Evolutionary conservation across 164 flowering plant species (phyloP), one percentile per base, ranked within the genome.

Genomic region (Tetracentron sinense): DNA sequence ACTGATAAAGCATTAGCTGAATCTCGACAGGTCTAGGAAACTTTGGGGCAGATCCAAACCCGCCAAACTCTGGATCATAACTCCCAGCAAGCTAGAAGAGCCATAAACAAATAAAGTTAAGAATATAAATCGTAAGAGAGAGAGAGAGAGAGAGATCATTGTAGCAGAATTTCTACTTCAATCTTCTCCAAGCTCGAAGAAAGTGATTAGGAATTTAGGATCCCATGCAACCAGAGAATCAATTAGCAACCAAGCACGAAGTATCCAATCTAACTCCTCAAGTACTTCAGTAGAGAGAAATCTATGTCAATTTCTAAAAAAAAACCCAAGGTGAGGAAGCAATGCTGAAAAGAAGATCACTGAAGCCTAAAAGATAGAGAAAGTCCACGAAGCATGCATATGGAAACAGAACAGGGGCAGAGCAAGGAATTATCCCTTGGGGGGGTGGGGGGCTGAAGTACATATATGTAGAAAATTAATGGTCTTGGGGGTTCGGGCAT

Each of bases 11-110:
- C 96, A 93, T 87, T 20, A 89, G 61, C 62, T 89, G 94, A 54
- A 83, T 73, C 77, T 93, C 97, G 50, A 90, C 97, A 44, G 98
- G 98, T 62, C 98, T 83, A 16, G 98, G 97, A 72, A 93, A 93
- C 77, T 93, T 93, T 19, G 97, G 98, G 0, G 97, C 87, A 51
- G 92, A 75, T 49, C 97, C 96, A 79, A 93, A 93, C 14, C 98
- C 98, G 51, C 98, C 98, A 65, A 53, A 77, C 54, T 70, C 64
- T 4, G 85, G 68, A 70, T 93, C 97, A 74, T 82, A 93, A 53
- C 79, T 82, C 58, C 23, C 64, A 44, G 84, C 74, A 50, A 93
- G 87, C 98, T 88, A 54, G 12, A 68, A 70, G 21, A 52, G 42
- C 54, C 25, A 67, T 42, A 42, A 51, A 62, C 28, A 19, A 42